Base-by-base conservation (phyloP, 257 asterid species). In the Gentiana dahurica region DNA sequence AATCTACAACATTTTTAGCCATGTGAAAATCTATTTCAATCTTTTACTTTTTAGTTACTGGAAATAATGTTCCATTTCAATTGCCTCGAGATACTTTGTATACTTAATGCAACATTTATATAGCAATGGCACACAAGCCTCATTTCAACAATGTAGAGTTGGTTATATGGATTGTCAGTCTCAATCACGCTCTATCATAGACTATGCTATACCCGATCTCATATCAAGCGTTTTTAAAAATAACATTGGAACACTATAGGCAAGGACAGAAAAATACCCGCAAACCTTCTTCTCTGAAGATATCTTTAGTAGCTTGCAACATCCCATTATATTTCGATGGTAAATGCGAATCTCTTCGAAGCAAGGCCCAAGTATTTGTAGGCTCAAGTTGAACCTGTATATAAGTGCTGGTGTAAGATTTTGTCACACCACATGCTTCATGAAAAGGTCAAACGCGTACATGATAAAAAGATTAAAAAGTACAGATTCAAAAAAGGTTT, bases 351-450 rank as follows among this genome's bases (percentile, higher is more conserved):
- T 66, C 72, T 64, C 77, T 77, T 39, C 75, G 76, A 67, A 87
- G 86, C 73, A 85, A 71, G 62, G 87, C 77, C 98, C 96, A 85
- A 33, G 74, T 82, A 3, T 87, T 61, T 8, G 96, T 90, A 56
- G 98, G 98, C 69, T 90, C 98, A 62, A 87, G 75, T 61, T 90
- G 98, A 82, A 90, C 98, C 98, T 91, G 82, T 32, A 63, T 3
- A 57, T 6, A 35, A 24, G 41, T n/a, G n/a, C n/a, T n/a, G n/a
- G n/a, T 46, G 63, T 54, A 41, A 61, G 60, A 62, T 51, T 66
- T n/a, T 43, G 9, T 32, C 54, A 38, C 72, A 36, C 65, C 56
- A 58, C 34, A 48, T 11, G 41, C 33, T 44, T 12, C 8, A 32
- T 24, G 15, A 41, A 36, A 57, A 59, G 24, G 10, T 3, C 37